Evolutionary conservation across 2,329 filamentous ascomycete species (phyloP), one percentile per base, ranked within the genome.

Genomic region (Aspergillus hiratsukae): DNA sequence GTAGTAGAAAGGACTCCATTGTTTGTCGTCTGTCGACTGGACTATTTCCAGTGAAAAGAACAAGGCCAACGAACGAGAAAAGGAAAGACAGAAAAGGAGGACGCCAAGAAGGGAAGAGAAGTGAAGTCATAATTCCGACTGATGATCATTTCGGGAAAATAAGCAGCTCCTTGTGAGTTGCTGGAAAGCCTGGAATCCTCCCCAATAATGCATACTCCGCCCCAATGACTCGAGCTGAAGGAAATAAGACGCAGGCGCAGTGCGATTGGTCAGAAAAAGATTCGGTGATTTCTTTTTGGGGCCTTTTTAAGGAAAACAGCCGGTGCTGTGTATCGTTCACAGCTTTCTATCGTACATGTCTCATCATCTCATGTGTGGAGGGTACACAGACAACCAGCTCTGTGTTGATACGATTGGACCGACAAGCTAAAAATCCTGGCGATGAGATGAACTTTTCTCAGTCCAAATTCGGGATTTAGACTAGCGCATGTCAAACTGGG

Each of bases 401-500:
- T 25, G 31, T n/a, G 37, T 21, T 35, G 48, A 56, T 46, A 40
- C 50, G 19, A 48, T 28, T 53, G 41, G 53, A 40, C 51, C 40
- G 56, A 56, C 52, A 54, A 59, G 59, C 58, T 60, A 57, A 57
- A 61, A 57, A 61, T 56, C 54, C 54, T 57, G 56, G 54, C 53
- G 27, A 52, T 27, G 45, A 55, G 48, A 50, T 48, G 43, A 48
- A 51, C 37, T 37, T 49, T 35, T 46, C 37, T 45, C 41, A 53
- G 27, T 52, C 52, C 49, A 52, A 19, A 58, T 55, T 55, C 55
- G 57, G 59, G 23, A 23, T 60, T 19, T 23, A 23, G 23, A 2
- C 11, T 45, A 53, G 58, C 50, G 59, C 62, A 62, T 66, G 65
- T 64, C 67, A 65, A 66, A 67, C 61, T 58, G 53, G 54, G 52